These are phyloP conservation scores for Ascosphaera aggregata DNA, from an alignment of 2,329 filamentous ascomycete genomes.

Conservation along the genomic window DNA sequence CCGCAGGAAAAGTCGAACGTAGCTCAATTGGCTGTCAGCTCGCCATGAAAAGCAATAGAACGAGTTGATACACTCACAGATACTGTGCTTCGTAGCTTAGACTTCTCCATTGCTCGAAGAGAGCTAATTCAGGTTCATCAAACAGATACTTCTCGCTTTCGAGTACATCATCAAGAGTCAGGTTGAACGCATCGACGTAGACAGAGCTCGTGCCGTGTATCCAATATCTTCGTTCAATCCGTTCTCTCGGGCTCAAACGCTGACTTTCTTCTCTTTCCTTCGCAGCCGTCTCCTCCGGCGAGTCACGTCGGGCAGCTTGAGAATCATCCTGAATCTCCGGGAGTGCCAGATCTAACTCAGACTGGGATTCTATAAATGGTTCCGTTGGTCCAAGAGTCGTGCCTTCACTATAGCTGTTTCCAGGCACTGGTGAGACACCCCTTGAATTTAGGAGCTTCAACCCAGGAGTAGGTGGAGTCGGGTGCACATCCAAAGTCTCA, in stretches of 20 bases:
- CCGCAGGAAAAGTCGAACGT: slow-evolving; percentile 76
- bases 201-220: slow-evolving; percentile 61
- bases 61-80: slow-evolving; percentile 28
- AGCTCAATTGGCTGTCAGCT: slow-evolving; percentile 39
- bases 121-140: slow-evolving; percentile 47
- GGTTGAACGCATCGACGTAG: slow-evolving; percentile 92
- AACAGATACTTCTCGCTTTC: slow-evolving; percentile 79
- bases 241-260: slow-evolving; percentile 19
- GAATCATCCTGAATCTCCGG: neutral
- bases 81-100: slow-evolving; percentile 76
- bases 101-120: slow-evolving; percentile 54
- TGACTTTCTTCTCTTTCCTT: too few species aligned
- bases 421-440: neutral
- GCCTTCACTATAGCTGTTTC: neutral
- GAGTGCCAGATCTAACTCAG: neutral
- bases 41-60: neutral
- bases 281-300: too few species aligned
- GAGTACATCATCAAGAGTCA: slow-evolving; percentile 72
- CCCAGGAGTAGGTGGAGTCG: too few species aligned
- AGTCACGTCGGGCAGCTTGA: neutral
- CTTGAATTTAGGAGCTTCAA: too few species aligned
- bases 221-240: slow-evolving; percentile 32
- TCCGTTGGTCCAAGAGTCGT: neutral
- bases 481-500: too few species aligned
- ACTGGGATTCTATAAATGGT: neutral